Evolutionary conservation across 176 grass and related monocot genomes (phyloP).

Genomic region (Musa beccarii): DNA sequence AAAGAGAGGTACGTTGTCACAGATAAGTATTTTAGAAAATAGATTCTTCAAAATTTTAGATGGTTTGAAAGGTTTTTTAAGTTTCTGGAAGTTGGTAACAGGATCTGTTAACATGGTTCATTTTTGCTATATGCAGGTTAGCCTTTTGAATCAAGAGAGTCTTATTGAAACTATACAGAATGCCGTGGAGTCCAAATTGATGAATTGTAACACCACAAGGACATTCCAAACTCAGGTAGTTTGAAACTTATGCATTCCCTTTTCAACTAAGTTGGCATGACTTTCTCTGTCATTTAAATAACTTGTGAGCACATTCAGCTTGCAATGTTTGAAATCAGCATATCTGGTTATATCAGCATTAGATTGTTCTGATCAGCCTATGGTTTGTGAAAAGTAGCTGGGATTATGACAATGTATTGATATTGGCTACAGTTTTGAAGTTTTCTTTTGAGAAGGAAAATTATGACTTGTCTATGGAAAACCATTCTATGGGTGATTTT

Average conservation of each 20-base stretch:
- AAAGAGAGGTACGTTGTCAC: slow-evolving; percentile 64
- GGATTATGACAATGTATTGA: too few relatives aligned
- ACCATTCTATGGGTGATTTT: not conserved
- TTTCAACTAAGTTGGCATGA: not conserved
- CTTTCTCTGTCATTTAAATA: not conserved
- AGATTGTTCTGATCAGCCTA: not conserved
- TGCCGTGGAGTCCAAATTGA: slow-evolving; percentile 67
- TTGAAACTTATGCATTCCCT: slow-evolving; percentile 14
- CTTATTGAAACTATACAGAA: slow-evolving; percentile 76
- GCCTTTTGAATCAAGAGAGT: slow-evolving; percentile 88
- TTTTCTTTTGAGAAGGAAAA: not conserved
- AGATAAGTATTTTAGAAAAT: not conserved
- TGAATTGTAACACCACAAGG: slow-evolving; percentile 78
- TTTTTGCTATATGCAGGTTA: slow-evolving; percentile 48
- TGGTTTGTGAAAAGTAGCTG: not conserved
- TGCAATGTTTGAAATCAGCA: too few relatives aligned
- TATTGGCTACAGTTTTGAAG: too few relatives aligned
- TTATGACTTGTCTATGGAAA: not conserved
- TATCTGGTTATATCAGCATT: too few relatives aligned
- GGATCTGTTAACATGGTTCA: not conserved
- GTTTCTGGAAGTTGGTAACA: not conserved
- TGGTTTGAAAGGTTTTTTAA: not conserved
- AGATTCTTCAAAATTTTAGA: not conserved
- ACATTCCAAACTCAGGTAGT: slow-evolving; percentile 89
- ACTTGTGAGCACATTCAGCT: too few relatives aligned